Evolutionary conservation across 2,329 filamentous ascomycete species (phyloP).

Genomic region (Aspergillaceae sp.): DNA sequence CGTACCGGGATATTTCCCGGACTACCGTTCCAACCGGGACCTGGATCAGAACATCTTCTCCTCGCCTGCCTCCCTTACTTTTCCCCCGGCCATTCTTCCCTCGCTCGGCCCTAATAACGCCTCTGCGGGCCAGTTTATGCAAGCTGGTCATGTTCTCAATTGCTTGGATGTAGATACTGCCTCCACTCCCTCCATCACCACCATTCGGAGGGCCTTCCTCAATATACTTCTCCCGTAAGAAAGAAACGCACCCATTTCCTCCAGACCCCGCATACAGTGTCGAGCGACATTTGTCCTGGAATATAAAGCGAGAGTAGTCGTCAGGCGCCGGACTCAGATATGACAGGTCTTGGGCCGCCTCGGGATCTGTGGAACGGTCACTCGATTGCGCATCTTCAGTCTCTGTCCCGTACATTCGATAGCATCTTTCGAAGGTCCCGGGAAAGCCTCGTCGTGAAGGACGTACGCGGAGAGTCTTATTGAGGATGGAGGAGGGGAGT

Average conservation of each 20-base stretch:
- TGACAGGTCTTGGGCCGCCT: constrained; percentile 23
- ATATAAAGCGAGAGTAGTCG: constrained; percentile 74
- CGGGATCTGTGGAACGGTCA: constrained; percentile 4
- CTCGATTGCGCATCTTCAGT: constrained; percentile 3
- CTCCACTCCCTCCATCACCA: constrained; percentile 85
- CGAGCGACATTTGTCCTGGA: constrained; percentile 76
- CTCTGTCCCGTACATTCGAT: constrained; percentile 18
- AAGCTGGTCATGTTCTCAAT: constrained; percentile 83
- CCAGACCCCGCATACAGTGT: constrained; percentile 70
- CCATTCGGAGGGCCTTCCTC: constrained; percentile 86
- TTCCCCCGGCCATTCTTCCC: constrained; percentile 42
- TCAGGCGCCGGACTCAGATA: constrained; percentile 74
- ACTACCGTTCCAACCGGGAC: constrained; percentile 91
- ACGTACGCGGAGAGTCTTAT: constrained; percentile 10
- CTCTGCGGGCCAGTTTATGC: constrained; percentile 76
- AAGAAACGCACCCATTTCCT: constrained; percentile 89
- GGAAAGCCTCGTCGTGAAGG: constrained; percentile 5
- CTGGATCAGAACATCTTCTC: constrained; percentile 77
- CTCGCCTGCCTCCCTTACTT: constrained; percentile 58
- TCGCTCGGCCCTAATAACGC: constrained; percentile 46
- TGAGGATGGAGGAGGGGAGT: constrained; percentile 9
- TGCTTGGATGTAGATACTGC: constrained; percentile 90
- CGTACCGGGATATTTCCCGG: constrained; percentile 67
- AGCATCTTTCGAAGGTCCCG: constrained; percentile 1
- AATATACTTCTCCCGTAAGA: constrained; percentile 82